Evolutionary conservation across 164 flowering plant species (phyloP).

Genomic region (Berberis thunbergii): DNA sequence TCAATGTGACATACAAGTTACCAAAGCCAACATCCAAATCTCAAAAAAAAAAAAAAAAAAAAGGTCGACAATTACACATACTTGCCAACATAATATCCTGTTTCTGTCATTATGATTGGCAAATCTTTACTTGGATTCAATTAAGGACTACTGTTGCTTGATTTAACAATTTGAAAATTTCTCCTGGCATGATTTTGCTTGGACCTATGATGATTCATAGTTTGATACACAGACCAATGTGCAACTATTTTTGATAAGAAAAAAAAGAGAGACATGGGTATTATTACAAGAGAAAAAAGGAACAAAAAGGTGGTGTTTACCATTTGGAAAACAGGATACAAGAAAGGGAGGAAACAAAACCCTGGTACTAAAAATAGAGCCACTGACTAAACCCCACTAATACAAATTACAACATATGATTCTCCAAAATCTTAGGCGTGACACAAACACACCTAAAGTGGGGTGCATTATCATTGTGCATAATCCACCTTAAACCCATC

Average conservation of each 20-base stretch:
- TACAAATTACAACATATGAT: background rate
- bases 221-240: background rate
- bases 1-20: no score
- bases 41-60: no score
- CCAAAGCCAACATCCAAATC: no score
- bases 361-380: no score
- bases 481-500: background rate
- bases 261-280: background rate
- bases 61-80: no score
- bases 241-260: background rate
- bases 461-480: constrained; percentile 51
- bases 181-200: no score
- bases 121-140: no score
- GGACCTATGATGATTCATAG: no score
- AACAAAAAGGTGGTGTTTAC: background rate
- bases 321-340: background rate
- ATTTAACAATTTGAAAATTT: no score
- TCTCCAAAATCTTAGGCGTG: constrained; percentile 44
- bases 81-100: no score
- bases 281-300: background rate
- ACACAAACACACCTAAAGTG: constrained; percentile 33
- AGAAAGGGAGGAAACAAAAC: background rate
- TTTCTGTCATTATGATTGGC: no score
- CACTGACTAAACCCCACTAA: constrained; percentile 11
- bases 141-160: no score